Evolutionary conservation across 768 basidiomycete genomes (phyloP).

Genomic region (Suillus subluteus): DNA sequence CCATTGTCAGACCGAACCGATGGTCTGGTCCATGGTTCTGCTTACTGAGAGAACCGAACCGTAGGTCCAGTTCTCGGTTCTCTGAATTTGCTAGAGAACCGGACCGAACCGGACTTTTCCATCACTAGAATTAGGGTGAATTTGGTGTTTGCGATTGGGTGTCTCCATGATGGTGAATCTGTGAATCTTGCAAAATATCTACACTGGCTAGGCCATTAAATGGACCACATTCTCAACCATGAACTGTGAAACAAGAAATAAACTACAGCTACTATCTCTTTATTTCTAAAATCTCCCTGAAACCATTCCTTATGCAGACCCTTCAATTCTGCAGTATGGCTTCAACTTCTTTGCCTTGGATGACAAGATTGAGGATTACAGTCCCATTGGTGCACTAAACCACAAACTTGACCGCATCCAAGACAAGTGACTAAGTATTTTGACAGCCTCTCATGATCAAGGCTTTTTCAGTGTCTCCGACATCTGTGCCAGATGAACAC

Average conservation of each 20-base stretch:
- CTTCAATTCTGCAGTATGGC: neutral
- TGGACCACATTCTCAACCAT: neutral
- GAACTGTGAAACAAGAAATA: neutral
- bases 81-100: no score
- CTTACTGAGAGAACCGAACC: no score
- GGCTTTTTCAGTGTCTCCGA: no score
- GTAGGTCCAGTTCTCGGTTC: no score
- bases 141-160: neutral
- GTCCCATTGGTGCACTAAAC: neutral
- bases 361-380: neutral
- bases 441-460: no score
- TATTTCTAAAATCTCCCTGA: neutral
- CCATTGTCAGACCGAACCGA: no score
- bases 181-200: neutral
- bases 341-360: neutral
- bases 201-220: neutral
- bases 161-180: neutral
- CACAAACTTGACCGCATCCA: neutral
- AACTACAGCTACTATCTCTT: neutral
- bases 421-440: no score
- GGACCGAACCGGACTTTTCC: no score
- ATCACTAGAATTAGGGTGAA: no score
- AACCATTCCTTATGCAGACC: neutral
- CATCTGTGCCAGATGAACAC: no score
- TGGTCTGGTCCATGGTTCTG: no score